Conservation (phyloP, 768 basidiomycete genomes). For the Imleria badia region DNA sequence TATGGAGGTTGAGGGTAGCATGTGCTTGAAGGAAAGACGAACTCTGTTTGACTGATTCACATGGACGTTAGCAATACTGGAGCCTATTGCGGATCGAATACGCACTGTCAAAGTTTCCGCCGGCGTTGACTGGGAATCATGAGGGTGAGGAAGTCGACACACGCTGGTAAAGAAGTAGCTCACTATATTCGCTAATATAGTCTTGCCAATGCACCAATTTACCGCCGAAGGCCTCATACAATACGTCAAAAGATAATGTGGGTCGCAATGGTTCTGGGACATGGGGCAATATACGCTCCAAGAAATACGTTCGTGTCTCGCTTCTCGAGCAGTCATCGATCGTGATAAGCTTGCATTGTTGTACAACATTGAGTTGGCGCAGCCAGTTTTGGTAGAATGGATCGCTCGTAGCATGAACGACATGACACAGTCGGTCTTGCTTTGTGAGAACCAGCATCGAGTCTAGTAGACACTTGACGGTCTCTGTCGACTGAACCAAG, state of each 20-base stretch:
- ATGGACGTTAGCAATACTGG: slow-evolving; percentile 3
- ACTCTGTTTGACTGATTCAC: slow-evolving; percentile 62
- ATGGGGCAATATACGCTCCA: slow-evolving; percentile 60
- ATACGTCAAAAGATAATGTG: slow-evolving; percentile 63
- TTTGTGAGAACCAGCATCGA: slow-evolving; percentile 86
- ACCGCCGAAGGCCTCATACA: slow-evolving; percentile 82
- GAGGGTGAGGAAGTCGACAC: slow-evolving; percentile 1
- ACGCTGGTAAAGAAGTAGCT: background rate
- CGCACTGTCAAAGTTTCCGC: slow-evolving; percentile 71
- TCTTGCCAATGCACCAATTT: slow-evolving; percentile 84
- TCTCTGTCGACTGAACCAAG: slow-evolving; percentile 71
- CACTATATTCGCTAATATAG: slow-evolving; percentile 73
- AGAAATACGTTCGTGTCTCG: slow-evolving; percentile 67
- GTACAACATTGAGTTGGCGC: slow-evolving; percentile 75
- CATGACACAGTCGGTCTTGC: slow-evolving; percentile 82
- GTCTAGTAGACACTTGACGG: slow-evolving; percentile 84
- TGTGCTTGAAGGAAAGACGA: slow-evolving; percentile 88
- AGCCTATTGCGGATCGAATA: slow-evolving; percentile 1
- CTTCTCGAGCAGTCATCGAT: slow-evolving; percentile 76
- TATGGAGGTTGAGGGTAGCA: slow-evolving; percentile 78
- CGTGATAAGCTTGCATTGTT: slow-evolving; percentile 83
- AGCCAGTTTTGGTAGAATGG: slow-evolving; percentile 87
- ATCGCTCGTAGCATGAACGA: slow-evolving; percentile 80
- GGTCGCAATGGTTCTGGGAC: slow-evolving; percentile 62
- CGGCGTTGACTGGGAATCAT: slow-evolving; percentile 59